Base-by-base conservation (phyloP, 345 rosid species). In the Durio zibethinus region DNA sequence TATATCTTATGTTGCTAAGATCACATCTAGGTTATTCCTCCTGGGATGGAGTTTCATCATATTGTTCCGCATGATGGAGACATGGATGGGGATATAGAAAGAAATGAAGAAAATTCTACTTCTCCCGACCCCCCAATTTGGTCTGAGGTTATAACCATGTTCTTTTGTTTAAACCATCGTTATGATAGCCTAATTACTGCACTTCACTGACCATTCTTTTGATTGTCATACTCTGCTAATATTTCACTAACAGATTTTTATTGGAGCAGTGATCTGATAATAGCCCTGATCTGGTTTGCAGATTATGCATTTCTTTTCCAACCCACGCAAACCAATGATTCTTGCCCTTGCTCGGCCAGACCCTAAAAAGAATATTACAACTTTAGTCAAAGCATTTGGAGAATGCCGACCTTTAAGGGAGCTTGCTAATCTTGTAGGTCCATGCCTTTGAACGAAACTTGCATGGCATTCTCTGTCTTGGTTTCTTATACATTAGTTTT, bases 1-100 rank as follows among this genome's bases (percentile, higher is more conserved):
- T 10, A 0, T 45, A 29, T 40, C 64, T 59, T 73, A 70, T 70
- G 70, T 23, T 64, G 45, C 63, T 79, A 53, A 35, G 31, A 59
- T 71, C 57, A 43, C 65, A 77, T 79, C 42, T 82, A 94, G 98
- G 89, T 84, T 50, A 94, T 94, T 84, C 98, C 98, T 83, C 98
- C 98, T 40, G 98, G 98, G 76, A 94, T 93, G 96, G 98, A 94
- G 76, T 93, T 94, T 83, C 89, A 89, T 80, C 94, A 94, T 78
- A 86, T 94, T 81, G 81, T 88, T 73, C 94, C 90, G 0, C 90
- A 86, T 65, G 96, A 93, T 77, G 88, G 90, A 71, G 97, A 90
- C 77, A 67, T 84, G 82, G 91, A 94, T 72, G 92, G 91, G 35
- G 97, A 92, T 76, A 36, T 73, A 42, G 92, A 85, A 62, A 87